A percentile compares a stretch with the other conserved stretches of the same genome.
These are phyloP conservation scores for Acanthochlamys bracteata DNA, from an alignment of 106 monocot species.

Conservation along the genomic window DNA sequence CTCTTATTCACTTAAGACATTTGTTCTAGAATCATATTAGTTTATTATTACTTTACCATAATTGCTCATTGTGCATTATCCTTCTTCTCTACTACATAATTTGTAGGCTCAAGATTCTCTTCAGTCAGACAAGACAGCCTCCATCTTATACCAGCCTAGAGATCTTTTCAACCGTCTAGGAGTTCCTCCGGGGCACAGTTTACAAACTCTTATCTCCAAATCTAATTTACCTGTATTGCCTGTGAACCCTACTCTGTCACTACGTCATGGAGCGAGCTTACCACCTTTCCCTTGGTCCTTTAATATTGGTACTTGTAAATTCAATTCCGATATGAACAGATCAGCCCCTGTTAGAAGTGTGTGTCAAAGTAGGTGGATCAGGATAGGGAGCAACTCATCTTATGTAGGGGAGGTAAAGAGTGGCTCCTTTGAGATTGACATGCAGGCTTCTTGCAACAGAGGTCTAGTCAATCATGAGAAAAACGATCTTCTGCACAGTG, in stretches of 20 bases:
- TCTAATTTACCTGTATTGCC: slow-evolving; percentile 7
- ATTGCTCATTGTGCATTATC: not conserved
- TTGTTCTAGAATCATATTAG: not conserved
- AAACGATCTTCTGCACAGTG: slow-evolving; percentile 27
- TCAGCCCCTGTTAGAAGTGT: slow-evolving; percentile 22
- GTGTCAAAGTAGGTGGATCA: slow-evolving; percentile 58
- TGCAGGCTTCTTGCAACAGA: slow-evolving; percentile 8
- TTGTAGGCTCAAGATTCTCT: slow-evolving; percentile 17
- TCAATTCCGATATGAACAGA: slow-evolving; percentile 45
- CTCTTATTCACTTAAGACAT: not conserved
- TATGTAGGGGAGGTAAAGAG: slow-evolving; percentile 11
- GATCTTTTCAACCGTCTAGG: slow-evolving; percentile 43
- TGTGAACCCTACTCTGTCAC: not conserved
- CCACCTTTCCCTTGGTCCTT: slow-evolving; percentile 80
- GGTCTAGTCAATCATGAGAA: slow-evolving; percentile 23
- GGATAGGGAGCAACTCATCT: slow-evolving; percentile 29
- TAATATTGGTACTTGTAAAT: slow-evolving; percentile 36
- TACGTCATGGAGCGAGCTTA: slow-evolving; percentile 21
- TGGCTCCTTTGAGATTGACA: slow-evolving; percentile 20
- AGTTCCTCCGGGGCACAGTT: slow-evolving; percentile 36
- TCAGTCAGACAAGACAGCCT: slow-evolving; percentile 18
- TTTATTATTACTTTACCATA: not conserved
- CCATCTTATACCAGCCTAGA: slow-evolving; percentile 40
- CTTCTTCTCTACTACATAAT: not conserved
- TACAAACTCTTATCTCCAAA: slow-evolving; percentile 32